phyloP scores from a whole-genome alignment of 169 alveolate species.

The Eimeria sp. region DNA sequence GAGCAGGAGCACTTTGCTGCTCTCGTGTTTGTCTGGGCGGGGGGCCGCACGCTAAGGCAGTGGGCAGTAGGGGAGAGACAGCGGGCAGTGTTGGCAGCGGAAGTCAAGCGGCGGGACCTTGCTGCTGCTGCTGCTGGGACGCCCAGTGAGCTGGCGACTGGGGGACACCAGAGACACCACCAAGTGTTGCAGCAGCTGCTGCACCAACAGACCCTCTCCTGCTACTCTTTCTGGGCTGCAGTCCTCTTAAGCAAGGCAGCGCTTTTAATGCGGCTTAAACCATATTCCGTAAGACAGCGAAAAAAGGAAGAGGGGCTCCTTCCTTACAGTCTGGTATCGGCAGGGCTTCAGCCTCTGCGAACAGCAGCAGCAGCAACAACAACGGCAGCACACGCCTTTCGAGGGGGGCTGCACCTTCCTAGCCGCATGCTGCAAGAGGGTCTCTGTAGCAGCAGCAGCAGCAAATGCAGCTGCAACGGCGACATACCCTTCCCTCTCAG shows the following conservation, averaged over 20 bases:
- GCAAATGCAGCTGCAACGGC: slow-evolving; percentile 35
- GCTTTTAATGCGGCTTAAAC: slow-evolving; percentile 8
- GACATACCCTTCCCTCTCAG: not conserved
- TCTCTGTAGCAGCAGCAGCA: slow-evolving; percentile 27
- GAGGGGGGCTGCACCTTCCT: slow-evolving; percentile 36
- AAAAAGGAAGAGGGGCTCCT: not conserved
- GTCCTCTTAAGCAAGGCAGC: slow-evolving; percentile 62
- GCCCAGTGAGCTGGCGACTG: not conserved
- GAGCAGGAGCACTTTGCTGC: slow-evolving; percentile 69
- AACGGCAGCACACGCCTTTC: not conserved
- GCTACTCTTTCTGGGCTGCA: slow-evolving; percentile 72
- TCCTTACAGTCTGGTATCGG: slow-evolving; percentile 29
- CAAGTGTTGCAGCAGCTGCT: slow-evolving; percentile 45
- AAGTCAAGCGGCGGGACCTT: slow-evolving; percentile 53
- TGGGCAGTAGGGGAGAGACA: slow-evolving; percentile 82
- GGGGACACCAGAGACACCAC: not conserved
- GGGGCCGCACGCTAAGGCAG: slow-evolving; percentile 70
- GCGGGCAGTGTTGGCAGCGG: slow-evolving; percentile 52
- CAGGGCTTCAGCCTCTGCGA: slow-evolving; percentile 18
- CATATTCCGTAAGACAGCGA: not conserved
- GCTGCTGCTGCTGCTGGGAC: slow-evolving; percentile 59
- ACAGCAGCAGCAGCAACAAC: slow-evolving; percentile 60
- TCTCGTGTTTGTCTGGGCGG: slow-evolving; percentile 65
- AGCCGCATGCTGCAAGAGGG: slow-evolving; percentile 4
- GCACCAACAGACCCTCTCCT: slow-evolving; percentile 76